These are phyloP conservation scores for Pseudocercospora eumusae DNA, from an alignment of 2,329 filamentous ascomycete species.

Conservation along the genomic window DNA sequence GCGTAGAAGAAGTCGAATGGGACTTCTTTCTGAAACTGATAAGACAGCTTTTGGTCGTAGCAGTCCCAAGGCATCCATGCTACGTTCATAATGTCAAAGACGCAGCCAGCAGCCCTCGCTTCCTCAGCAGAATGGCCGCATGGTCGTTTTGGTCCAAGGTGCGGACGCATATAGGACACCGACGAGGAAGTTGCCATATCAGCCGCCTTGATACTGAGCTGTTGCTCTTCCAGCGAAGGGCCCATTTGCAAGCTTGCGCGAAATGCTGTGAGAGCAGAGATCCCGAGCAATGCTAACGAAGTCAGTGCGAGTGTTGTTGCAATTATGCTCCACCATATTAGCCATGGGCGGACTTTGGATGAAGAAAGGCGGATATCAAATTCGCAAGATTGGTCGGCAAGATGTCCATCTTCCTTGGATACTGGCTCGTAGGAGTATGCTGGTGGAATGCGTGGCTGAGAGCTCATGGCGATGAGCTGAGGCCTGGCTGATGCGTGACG, in stretches of 20 bases:
- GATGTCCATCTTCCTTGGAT: background rate
- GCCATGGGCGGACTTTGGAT: background rate
- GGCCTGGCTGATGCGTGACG: no score
- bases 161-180: background rate
- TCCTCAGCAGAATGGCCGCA: background rate
- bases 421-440: conserved; percentile 6
- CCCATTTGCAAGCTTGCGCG: background rate
- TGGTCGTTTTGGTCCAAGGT: background rate
- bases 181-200: background rate
- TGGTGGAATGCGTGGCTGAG: background rate
- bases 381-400: background rate
- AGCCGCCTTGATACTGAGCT: background rate
- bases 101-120: background rate
- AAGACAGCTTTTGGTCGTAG: conserved; percentile 4
- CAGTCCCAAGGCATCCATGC: conserved; percentile 4
- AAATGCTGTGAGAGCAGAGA: background rate
- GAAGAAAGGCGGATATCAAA: background rate
- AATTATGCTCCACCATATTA: background rate
- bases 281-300: background rate
- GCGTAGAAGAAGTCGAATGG: conserved; percentile 9
- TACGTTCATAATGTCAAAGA: conserved; percentile 1
- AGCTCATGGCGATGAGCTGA: background rate
- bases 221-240: background rate
- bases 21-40: conserved; percentile 6
- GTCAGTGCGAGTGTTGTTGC: background rate